Evolutionary conservation across 2,329 filamentous ascomycete species (phyloP).

Genomic region (Ceratocystis alfenasii): DNA sequence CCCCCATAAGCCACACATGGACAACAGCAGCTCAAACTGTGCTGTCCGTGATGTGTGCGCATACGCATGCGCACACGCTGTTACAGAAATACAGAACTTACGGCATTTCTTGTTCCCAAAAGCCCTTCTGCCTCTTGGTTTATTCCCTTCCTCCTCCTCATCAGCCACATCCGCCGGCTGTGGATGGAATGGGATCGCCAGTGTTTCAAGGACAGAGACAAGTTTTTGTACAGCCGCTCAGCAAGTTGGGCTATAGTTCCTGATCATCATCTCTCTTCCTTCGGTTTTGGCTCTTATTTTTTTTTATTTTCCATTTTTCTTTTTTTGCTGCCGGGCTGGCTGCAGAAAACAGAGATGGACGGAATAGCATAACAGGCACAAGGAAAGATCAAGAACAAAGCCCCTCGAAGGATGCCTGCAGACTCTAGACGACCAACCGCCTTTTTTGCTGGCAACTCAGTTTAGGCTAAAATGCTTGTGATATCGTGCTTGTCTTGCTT

Average conservation of each 20-base stretch:
- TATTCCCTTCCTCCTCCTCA: background rate
- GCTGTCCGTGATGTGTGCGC: background rate
- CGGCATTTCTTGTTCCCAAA: background rate
- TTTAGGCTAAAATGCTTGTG: no score
- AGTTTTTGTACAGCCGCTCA: background rate
- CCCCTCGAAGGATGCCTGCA: no score
- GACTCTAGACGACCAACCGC: no score
- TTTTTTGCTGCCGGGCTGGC: no score
- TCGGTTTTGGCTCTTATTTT: background rate
- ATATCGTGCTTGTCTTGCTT: no score
- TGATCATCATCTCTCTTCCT: background rate
- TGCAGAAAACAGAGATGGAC: no score
- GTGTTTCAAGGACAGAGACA: conserved; percentile 2
- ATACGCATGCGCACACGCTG: background rate
- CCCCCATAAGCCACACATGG: background rate
- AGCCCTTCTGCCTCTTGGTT: background rate
- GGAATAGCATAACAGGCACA: no score
- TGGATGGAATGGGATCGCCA: background rate
- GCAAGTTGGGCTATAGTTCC: background rate
- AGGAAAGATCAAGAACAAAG: no score
- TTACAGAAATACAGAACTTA: background rate
- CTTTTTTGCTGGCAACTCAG: no score
- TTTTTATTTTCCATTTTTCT: background rate
- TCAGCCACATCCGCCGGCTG: background rate
- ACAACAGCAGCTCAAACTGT: background rate